Evolutionary conservation across 1,139 yeast species (phyloP).

Genomic region (Spathaspora jeffriesii): DNA sequence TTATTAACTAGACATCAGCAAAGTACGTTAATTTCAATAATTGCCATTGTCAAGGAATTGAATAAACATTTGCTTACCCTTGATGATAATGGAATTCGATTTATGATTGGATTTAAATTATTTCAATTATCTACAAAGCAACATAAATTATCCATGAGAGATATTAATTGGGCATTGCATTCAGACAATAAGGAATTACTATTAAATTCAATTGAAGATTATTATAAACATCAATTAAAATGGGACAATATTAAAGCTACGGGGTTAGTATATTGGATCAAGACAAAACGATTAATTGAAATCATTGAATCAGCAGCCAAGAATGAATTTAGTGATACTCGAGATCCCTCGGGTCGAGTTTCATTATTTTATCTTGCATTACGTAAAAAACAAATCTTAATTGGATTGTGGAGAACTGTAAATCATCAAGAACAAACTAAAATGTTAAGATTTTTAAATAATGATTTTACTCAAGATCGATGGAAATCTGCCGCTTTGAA

Average conservation of each 20-base stretch:
- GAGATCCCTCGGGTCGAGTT: slow-evolving; percentile 75
- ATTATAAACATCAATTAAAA: slow-evolving; percentile 43
- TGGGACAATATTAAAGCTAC: slow-evolving; percentile 65
- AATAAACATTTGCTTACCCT: slow-evolving; percentile 47
- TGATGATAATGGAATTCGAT: slow-evolving; percentile 75
- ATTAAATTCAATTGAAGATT: slow-evolving; percentile 52
- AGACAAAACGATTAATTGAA: slow-evolving; percentile 43
- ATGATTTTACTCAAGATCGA: slow-evolving; percentile 71
- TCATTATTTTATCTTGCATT: slow-evolving; percentile 79
- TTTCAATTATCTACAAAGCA: slow-evolving; percentile 52
- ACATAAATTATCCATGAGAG: slow-evolving; percentile 66
- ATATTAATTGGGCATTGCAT: slow-evolving; percentile 85
- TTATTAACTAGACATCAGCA: slow-evolving; percentile 91
- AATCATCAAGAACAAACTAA: slow-evolving; percentile 83
- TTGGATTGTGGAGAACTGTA: slow-evolving; percentile 82
- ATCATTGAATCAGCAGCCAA: slow-evolving; percentile 71
- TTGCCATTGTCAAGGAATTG: slow-evolving; percentile 62
- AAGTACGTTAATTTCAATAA: slow-evolving; percentile 70
- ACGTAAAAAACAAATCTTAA: slow-evolving; percentile 70
- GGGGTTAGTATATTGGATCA: slow-evolving; percentile 77
- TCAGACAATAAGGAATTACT: slow-evolving; percentile 76
- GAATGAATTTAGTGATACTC: slow-evolving; percentile 57
- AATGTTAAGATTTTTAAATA: slow-evolving; percentile 71
- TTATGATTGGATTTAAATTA: slow-evolving; percentile 70
- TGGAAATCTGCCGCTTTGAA: slow-evolving; percentile 91